A percentile compares a stretch with the other conserved stretches of the same genome.
These are phyloP conservation scores for Monilinia polystroma DNA, from an alignment of 2,329 filamentous ascomycete species.

Conservation along the genomic window DNA sequence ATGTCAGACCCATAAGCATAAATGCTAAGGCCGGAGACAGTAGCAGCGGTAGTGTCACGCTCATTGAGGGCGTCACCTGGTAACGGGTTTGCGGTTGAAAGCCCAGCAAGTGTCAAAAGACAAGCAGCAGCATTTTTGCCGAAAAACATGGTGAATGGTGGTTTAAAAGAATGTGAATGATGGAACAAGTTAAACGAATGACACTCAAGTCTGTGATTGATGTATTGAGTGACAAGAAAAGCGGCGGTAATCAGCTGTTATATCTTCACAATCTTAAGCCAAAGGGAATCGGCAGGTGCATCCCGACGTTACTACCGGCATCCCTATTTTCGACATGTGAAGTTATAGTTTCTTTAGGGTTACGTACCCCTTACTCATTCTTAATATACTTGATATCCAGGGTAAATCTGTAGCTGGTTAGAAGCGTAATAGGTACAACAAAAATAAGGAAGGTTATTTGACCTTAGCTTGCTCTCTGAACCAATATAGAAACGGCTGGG, in stretches of 20 bases:
- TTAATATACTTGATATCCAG: too few relatives aligned
- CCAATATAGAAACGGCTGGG: too few relatives aligned
- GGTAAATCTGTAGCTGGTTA: too few relatives aligned
- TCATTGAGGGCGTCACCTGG: not conserved
- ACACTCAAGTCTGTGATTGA: not conserved
- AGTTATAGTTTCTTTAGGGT: not conserved
- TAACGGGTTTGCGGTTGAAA: not conserved
- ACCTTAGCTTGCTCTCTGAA: too few relatives aligned
- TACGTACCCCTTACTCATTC: conserved; percentile 3
- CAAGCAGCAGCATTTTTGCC: not conserved
- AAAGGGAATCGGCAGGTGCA: not conserved
- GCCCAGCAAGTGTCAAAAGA: not conserved
- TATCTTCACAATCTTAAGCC: conserved; percentile 1
- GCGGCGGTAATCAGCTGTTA: not conserved
- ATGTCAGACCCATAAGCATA: not conserved
- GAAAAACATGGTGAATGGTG: not conserved
- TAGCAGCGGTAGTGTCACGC: not conserved
- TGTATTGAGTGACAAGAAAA: not conserved
- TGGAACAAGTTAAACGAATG: not conserved
- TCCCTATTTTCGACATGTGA: not conserved
- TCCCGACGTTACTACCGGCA: not conserved
- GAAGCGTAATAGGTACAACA: too few relatives aligned
- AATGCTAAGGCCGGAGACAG: not conserved
- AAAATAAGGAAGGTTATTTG: too few relatives aligned
- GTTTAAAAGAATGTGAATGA: not conserved